These are phyloP conservation scores for Paratinospora sagittata DNA, from an alignment of 164 flowering plant genomes.

Conservation along the genomic window DNA sequence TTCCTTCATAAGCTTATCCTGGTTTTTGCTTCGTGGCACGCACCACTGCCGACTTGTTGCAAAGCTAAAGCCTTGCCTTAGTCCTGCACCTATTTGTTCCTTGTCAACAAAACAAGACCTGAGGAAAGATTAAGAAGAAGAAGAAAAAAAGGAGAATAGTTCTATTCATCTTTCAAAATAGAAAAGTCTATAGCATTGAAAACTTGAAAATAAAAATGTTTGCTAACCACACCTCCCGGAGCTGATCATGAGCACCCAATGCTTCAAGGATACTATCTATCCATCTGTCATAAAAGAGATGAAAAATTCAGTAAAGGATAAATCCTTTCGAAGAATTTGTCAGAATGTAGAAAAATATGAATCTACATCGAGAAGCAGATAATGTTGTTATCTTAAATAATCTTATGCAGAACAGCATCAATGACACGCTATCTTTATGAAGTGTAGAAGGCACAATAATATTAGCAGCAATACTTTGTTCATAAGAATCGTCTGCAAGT, in stretches of 20 bases:
- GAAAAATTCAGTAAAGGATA: not conserved
- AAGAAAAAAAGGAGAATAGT: not conserved
- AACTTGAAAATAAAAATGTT: not conserved
- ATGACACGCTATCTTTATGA: too few species aligned
- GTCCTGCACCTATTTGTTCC: conserved; percentile 24
- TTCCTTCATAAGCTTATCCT: too few species aligned
- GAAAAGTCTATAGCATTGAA: not conserved
- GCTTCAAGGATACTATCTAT: conserved; percentile 76
- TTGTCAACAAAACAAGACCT: conserved; percentile 26
- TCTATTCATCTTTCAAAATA: conserved; percentile 3
- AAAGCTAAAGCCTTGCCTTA: conserved; percentile 4
- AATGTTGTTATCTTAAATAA: not conserved
- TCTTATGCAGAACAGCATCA: not conserved
- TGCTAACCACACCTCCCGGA: conserved; percentile 23
- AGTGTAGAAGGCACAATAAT: too few species aligned
- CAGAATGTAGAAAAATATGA: not conserved
- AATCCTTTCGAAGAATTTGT: not conserved
- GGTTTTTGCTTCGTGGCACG: too few species aligned
- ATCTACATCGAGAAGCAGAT: not conserved
- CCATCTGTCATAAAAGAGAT: conserved; percentile 50
- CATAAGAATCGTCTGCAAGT: too few species aligned
- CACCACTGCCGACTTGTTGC: not conserved
- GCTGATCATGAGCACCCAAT: conserved; percentile 42
- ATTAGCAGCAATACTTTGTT: too few species aligned
- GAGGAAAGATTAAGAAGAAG: conserved; percentile 1